These are phyloP conservation scores for Elsinoe ampelina DNA, from an alignment of 2,329 filamentous ascomycete genomes.

Conservation along the genomic window DNA sequence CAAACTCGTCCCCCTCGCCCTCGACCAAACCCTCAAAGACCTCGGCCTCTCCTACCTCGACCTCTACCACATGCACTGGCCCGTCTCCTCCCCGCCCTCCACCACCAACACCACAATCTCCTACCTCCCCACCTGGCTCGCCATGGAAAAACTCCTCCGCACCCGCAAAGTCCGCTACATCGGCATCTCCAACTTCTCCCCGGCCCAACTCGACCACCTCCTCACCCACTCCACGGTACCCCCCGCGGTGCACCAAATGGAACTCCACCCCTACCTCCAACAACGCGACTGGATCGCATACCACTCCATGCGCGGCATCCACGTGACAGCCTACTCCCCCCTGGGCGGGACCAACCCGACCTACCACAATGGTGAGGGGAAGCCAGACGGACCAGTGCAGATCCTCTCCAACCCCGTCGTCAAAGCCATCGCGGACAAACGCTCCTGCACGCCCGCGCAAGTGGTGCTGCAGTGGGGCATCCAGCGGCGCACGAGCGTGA, in stretches of 20 bases:
- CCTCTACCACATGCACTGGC: constrained; percentile 40
- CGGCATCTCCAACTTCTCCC: constrained; percentile 67
- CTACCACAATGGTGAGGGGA: constrained; percentile 27
- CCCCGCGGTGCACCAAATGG: constrained; percentile 71
- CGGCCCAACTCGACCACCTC: constrained; percentile 40
- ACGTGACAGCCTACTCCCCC: constrained; percentile 44
- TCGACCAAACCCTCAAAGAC: constrained; percentile 32
- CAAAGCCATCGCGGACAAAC: constrained; percentile 31
- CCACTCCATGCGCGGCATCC: constrained; percentile 42
- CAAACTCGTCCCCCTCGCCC: constrained; percentile 22
- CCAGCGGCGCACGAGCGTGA: constrained; percentile 39
- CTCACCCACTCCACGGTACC: constrained; percentile 49
- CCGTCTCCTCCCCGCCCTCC: constrained; percentile 21
- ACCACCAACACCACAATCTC: constrained; percentile 20
- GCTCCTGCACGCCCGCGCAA: constrained; percentile 37
- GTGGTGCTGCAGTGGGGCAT: constrained; percentile 42
- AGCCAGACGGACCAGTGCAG: constrained; percentile 21
- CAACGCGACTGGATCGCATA: constrained; percentile 45
- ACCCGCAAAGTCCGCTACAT: constrained; percentile 59
- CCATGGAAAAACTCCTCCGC: constrained; percentile 51
- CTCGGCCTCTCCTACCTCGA: constrained; percentile 35
- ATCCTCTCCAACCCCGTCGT: constrained; percentile 37
- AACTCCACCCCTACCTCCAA: constrained; percentile 63
- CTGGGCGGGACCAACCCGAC: constrained; percentile 41
- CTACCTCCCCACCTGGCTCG: constrained; percentile 50